These are phyloP conservation scores for Diaporthe ampelina DNA, from an alignment of 2,329 filamentous ascomycete genomes.

Conservation along the genomic window DNA sequence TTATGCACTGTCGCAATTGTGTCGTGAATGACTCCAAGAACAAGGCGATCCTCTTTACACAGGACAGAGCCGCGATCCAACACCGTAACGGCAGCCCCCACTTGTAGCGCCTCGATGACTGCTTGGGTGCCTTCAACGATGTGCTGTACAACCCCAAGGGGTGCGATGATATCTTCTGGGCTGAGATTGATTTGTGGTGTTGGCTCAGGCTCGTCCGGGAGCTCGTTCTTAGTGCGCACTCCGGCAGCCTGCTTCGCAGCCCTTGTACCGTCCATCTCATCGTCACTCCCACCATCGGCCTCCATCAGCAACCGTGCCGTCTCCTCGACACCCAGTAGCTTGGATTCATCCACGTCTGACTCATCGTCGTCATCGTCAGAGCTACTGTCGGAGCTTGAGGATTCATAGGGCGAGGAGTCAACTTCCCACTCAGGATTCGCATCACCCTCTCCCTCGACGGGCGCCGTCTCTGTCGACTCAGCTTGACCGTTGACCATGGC, in stretches of 20 bases:
- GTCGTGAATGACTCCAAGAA: constrained; percentile 88
- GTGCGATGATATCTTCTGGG: constrained; percentile 80
- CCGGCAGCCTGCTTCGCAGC: constrained; percentile 60
- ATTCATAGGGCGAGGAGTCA: constrained; percentile 83
- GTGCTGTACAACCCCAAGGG: constrained; percentile 81
- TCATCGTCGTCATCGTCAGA: constrained; percentile 70
- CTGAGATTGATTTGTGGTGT: constrained; percentile 86
- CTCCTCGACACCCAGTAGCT: constrained; percentile 82
- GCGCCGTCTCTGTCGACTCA: constrained; percentile 1
- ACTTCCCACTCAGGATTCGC: constrained; percentile 84
- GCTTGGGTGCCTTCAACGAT: constrained; percentile 81
- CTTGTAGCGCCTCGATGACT: constrained; percentile 82
- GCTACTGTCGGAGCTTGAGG: constrained; percentile 71
- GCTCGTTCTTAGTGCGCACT: constrained; percentile 87
- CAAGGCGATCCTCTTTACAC: constrained; percentile 79
- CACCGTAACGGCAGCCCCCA: constrained; percentile 83
- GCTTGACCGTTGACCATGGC: background rate
- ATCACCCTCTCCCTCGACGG: constrained; percentile 25
- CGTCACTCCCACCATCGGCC: constrained; percentile 83
- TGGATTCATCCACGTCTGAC: constrained; percentile 73
- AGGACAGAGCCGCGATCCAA: constrained; percentile 88
- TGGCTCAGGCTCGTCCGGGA: constrained; percentile 72
- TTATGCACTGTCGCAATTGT: constrained; percentile 88
- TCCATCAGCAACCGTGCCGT: constrained; percentile 89
- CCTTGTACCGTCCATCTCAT: constrained; percentile 72